phyloP scores from a whole-genome alignment of 164 flowering plant species.

The Umbellularia californica region DNA sequence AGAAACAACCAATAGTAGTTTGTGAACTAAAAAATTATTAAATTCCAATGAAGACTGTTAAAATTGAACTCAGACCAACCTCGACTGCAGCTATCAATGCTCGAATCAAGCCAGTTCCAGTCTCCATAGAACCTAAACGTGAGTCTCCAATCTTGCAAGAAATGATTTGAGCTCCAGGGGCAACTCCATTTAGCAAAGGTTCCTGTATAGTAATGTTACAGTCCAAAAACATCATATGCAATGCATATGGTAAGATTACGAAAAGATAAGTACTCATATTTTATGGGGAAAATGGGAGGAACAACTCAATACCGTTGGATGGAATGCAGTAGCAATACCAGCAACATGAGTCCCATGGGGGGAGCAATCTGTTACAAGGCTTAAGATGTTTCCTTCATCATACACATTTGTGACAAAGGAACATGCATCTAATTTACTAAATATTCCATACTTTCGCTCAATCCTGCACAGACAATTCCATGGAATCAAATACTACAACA shows the following conservation, averaged over 20 bases:
- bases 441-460: slow-evolving; percentile 79
- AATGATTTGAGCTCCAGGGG: slow-evolving; percentile 95
- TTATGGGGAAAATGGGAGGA: background rate
- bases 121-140: slow-evolving; percentile 96
- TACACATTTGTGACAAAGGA: slow-evolving; percentile 80
- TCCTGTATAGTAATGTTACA: slow-evolving; percentile 43
- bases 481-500: background rate
- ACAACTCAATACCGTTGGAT: slow-evolving; percentile 54
- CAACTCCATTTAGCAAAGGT: slow-evolving; percentile 93
- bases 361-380: slow-evolving; percentile 92
- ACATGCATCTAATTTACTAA: slow-evolving; percentile 95
- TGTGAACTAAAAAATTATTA: background rate
- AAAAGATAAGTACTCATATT: background rate
- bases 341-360: slow-evolving; percentile 99
- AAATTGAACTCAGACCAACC: slow-evolving; percentile 36
- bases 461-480: slow-evolving; percentile 39
- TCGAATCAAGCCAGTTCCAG: slow-evolving; percentile 96
- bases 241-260: background rate
- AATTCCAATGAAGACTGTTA: background rate
- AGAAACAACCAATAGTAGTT: background rate
- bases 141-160: slow-evolving; percentile 97
- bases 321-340: slow-evolving; percentile 92
- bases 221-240: slow-evolving; percentile 6
- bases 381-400: slow-evolving; percentile 79
- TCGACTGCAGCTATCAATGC: slow-evolving; percentile 95